Evolutionary conservation across 2,329 filamentous ascomycete species (phyloP).

Genomic region (Cordyceps javanica): DNA sequence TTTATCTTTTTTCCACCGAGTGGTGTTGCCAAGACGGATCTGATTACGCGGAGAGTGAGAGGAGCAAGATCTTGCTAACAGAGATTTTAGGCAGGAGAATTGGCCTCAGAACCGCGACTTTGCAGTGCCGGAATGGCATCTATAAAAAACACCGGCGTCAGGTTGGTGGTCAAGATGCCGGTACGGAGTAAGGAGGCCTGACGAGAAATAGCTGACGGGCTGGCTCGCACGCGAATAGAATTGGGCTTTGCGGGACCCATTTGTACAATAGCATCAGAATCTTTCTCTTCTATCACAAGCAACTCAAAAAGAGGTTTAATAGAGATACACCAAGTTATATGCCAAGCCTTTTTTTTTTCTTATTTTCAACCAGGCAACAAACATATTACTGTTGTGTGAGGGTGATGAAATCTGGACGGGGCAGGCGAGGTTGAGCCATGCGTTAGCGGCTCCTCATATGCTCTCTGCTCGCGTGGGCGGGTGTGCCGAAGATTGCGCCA

Average conservation of each 20-base stretch:
- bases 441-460: no score
- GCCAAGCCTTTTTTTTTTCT: no score
- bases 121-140: conserved; percentile 35
- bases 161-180: no score
- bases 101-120: conserved; percentile 37
- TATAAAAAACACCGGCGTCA: conserved; percentile 25
- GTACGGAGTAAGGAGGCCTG: no score
- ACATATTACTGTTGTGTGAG: background rate
- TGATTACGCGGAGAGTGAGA: background rate
- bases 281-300: background rate
- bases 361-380: background rate
- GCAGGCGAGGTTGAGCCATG: no score
- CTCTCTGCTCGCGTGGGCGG: no score
- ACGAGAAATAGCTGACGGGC: no score
- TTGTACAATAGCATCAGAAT: background rate
- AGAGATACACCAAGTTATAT: background rate
- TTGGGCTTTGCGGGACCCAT: background rate
- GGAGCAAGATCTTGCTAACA: background rate
- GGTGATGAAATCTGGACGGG: no score
- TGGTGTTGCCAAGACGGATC: no score
- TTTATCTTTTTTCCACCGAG: background rate
- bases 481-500: no score
- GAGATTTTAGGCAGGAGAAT: conserved; percentile 27
- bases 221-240: background rate
- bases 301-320: background rate